A percentile compares a stretch with the other conserved stretches of the same genome.
Evolutionary conservation across 257 asterid species (phyloP).

Genomic region (Solanum lycopersicoides): DNA sequence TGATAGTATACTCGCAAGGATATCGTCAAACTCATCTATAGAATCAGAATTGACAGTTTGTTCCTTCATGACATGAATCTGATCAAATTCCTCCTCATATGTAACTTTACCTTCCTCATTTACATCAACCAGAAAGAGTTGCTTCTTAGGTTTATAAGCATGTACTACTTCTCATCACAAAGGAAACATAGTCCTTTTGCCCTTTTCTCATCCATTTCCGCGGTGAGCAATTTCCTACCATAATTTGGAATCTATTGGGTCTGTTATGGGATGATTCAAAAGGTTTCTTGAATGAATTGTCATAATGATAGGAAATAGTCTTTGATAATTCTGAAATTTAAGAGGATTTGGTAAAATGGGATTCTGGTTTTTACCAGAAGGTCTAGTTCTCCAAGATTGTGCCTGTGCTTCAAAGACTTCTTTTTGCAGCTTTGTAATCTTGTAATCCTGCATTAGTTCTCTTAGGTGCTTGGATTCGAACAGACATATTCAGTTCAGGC

Average conservation of each 20-base stretch:
- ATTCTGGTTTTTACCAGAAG: neutral
- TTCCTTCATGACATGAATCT: neutral
- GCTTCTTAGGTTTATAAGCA: neutral
- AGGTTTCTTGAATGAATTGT: neutral
- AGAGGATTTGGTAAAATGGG: neutral
- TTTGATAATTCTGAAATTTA: neutral
- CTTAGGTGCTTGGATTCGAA: neutral
- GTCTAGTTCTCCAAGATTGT: neutral
- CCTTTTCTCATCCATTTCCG: neutral
- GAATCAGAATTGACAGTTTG: neutral
- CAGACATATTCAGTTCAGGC: neutral
- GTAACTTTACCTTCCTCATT: neutral
- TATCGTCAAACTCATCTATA: neutral
- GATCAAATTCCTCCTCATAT: neutral
- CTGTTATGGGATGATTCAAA: neutral
- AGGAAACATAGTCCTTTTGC: neutral
- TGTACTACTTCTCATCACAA: neutral
- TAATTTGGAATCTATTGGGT: neutral
- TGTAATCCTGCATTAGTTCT: neutral
- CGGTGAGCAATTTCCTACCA: neutral
- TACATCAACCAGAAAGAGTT: neutral
- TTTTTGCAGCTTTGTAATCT: neutral
- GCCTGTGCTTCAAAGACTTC: neutral
- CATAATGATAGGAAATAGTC: neutral
- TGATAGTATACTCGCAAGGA: neutral